These are phyloP conservation scores for Populus hybrid DNA, from an alignment of 441 rosid genomes.

Conservation along the genomic window DNA sequence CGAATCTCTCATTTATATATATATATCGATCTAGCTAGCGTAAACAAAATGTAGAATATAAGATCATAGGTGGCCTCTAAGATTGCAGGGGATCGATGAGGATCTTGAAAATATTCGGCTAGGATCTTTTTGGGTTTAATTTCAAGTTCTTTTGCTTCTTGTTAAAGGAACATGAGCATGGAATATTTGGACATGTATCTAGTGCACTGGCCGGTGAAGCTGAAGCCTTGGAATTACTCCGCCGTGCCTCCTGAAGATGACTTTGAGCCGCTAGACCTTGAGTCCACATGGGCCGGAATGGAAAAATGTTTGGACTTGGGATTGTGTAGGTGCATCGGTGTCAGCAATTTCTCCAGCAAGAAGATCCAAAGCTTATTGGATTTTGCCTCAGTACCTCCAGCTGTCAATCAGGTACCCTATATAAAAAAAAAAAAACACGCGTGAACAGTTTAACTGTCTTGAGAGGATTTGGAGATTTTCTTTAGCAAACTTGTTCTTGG, in stretches of 20 bases:
- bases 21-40: not conserved
- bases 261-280: constrained; percentile 56
- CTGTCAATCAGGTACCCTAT: constrained; percentile 58
- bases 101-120: constrained; percentile 2
- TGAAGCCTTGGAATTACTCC: constrained; percentile 56
- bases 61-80: not conserved
- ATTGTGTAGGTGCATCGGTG: constrained; percentile 71
- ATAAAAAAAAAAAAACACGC: not conserved
- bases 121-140: not conserved
- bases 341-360: constrained; percentile 79
- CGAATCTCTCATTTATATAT: not conserved
- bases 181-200: constrained; percentile 75
- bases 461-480: too few relatives aligned
- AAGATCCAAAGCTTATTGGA: constrained; percentile 48
- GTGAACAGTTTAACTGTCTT: not conserved
- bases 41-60: not conserved
- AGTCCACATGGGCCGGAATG: constrained; percentile 77
- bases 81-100: not conserved
- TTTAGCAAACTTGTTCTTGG: too few relatives aligned
- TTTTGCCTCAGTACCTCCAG: constrained; percentile 62
- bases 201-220: constrained; percentile 92
- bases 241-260: constrained; percentile 73
- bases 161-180: constrained; percentile 57
- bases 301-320: constrained; percentile 76
- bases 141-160: not conserved